Evolutionary conservation across 2,329 filamentous ascomycete genomes (phyloP).

Genomic region (Hymenoscyphus repandus): DNA sequence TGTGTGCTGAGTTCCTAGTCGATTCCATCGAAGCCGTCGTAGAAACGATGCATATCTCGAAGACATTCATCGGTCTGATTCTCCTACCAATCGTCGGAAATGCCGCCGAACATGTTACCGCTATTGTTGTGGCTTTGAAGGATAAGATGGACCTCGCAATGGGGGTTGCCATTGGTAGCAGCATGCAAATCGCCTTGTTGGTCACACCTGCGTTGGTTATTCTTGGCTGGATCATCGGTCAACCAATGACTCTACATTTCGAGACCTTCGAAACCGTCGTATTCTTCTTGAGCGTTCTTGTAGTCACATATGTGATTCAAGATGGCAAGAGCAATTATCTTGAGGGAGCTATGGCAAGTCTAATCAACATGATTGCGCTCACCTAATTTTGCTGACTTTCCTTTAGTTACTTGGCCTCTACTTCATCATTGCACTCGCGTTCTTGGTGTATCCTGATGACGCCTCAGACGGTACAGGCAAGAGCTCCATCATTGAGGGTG

Average conservation of each 20-base stretch:
- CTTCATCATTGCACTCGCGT: constrained; percentile 54
- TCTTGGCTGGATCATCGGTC: constrained; percentile 67
- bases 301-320: constrained; percentile 71
- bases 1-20: constrained; percentile 74
- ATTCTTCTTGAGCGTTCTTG: constrained; percentile 69
- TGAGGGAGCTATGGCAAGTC: constrained; percentile 62
- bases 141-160: constrained; percentile 75
- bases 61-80: constrained; percentile 76
- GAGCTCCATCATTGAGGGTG: neutral
- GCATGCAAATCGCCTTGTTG: constrained; percentile 76
- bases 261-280: constrained; percentile 75
- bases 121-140: constrained; percentile 70
- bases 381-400: constrained; percentile 3
- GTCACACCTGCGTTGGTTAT: constrained; percentile 78
- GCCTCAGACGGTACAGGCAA: constrained; percentile 16
- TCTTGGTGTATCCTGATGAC: constrained; percentile 55
- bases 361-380: neutral
- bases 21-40: constrained; percentile 71
- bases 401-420: constrained; percentile 50
- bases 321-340: constrained; percentile 82
- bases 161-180: constrained; percentile 75
- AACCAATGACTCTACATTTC: constrained; percentile 71
- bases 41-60: constrained; percentile 64
- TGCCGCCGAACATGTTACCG: constrained; percentile 76
- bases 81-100: constrained; percentile 77